Evolutionary conservation across 768 basidiomycete genomes (phyloP), one percentile per base, ranked within the genome.

Genomic region (Amanita muscaria): DNA sequence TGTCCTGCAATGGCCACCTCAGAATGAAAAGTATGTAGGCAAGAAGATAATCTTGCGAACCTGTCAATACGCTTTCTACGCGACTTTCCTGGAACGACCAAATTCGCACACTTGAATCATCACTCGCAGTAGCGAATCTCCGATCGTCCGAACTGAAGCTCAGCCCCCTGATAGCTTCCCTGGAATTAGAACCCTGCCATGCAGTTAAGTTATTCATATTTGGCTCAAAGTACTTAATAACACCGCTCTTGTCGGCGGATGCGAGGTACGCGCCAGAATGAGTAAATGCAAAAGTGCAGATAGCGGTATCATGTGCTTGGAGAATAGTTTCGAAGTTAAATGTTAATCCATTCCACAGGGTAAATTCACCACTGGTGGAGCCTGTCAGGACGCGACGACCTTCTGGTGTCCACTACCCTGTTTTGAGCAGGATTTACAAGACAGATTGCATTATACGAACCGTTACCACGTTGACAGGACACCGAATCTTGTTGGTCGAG

Each of bases 261-360:
- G 88, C 84, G 40, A 99, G 77, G 63, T 88, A 97, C 12, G 83
- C 72, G n/a, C 94, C 96, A 0, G 88, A 88, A 54, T 96, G 90
- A 0, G 89, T 89, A 64, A 93, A 99, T 12, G 76, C 67, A 60
- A 97, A 77, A 0, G 90, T 76, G 30, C 93, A 90, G 46, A 99
- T 88, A 30, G 91, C 87, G 2, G 85, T 83, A 58, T 99, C 96
- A 63, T 99, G 96, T 1, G 93, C 94, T 65, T 97, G 94, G n/a
- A 98, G 77, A 53, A 99, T 97, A 0, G 94, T 96, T 64, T 99
- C 96, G 58, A 98, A 99, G 66, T 98, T 99, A 79, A 98, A 99
- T 0, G 96, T 97, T 18, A 94, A 73, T 21, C 94, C 94, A 53
- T 99, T 99, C 96, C 96, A 98, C 5, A 98, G 76, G 1, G 94